A percentile compares a stretch with the other conserved stretches of the same genome.
Conservation (phyloP, 345 rosid genomes). For the Salix udensis region DNA sequence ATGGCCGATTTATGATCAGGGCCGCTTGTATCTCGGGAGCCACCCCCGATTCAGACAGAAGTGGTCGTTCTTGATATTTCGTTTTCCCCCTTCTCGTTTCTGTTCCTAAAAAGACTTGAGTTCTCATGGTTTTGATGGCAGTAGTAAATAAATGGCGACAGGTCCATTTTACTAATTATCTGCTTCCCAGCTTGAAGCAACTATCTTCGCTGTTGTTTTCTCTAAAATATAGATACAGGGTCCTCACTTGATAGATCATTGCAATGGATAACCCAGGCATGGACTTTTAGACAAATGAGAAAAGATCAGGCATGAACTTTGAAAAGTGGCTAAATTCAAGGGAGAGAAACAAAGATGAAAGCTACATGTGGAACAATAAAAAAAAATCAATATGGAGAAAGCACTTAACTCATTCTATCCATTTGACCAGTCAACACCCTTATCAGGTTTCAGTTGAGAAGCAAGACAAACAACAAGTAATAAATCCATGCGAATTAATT, state of each 20-base stretch:
- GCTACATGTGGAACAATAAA: neutral
- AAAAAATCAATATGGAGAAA: neutral
- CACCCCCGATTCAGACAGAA: neutral
- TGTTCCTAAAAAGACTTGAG: neutral
- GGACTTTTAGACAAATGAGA: neutral
- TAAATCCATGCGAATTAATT: neutral
- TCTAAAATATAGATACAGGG: too few species aligned
- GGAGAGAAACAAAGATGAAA: neutral
- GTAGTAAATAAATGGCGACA: neutral
- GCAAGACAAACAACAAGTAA: neutral
- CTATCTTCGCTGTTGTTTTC: too few species aligned
- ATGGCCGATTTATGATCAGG: too few species aligned
- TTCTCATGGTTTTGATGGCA: neutral
- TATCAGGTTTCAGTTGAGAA: neutral
- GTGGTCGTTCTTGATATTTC: neutral
- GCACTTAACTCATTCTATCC: neutral
- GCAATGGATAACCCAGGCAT: neutral
- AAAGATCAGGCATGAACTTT: neutral
- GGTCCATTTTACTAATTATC: neutral
- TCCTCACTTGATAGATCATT: too few species aligned
- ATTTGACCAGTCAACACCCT: conserved; percentile 3
- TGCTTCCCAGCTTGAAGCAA: neutral
- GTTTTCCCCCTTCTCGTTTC: neutral
- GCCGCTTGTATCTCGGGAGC: neutral
- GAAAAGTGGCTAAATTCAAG: neutral